Conservation (phyloP, 2,329 filamentous ascomycete genomes). For the Trichoderma harzianum region DNA sequence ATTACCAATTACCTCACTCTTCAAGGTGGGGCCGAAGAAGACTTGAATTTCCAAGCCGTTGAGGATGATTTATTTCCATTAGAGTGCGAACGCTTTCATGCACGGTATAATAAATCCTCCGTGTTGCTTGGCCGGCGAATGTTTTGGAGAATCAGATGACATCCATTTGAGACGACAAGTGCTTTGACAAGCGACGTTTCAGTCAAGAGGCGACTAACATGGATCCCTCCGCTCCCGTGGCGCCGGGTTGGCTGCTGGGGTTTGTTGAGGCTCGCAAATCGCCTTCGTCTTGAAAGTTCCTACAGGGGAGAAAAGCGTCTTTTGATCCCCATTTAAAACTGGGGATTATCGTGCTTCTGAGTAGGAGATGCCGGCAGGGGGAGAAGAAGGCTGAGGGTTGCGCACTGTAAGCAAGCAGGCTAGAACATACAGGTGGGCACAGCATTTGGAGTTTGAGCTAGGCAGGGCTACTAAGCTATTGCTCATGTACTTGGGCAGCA, state of each 20-base stretch:
- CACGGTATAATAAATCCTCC: background rate
- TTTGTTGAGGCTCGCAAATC: background rate
- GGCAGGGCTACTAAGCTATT: background rate
- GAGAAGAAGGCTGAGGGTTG: background rate
- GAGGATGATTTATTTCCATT: background rate
- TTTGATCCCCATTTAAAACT: background rate
- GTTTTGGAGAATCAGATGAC: background rate
- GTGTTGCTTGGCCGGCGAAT: background rate
- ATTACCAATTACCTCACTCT: conserved; percentile 4
- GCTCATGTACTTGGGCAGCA: background rate
- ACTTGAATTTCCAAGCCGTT: background rate
- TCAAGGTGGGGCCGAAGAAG: background rate
- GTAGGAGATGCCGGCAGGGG: background rate
- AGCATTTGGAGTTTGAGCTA: background rate
- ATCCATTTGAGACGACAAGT: background rate
- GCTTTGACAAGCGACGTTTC: background rate
- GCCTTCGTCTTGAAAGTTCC: background rate
- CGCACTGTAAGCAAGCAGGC: background rate
- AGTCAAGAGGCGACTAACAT: background rate
- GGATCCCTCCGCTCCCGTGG: background rate
- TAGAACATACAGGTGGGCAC: background rate
- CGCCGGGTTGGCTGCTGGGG: background rate
- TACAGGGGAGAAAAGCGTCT: background rate
- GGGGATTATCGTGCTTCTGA: background rate
- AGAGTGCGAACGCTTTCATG: background rate